Evolutionary conservation across 192 early-diverging fungal species (phyloP).

Genomic region (Umbelopsis isabellina): DNA sequence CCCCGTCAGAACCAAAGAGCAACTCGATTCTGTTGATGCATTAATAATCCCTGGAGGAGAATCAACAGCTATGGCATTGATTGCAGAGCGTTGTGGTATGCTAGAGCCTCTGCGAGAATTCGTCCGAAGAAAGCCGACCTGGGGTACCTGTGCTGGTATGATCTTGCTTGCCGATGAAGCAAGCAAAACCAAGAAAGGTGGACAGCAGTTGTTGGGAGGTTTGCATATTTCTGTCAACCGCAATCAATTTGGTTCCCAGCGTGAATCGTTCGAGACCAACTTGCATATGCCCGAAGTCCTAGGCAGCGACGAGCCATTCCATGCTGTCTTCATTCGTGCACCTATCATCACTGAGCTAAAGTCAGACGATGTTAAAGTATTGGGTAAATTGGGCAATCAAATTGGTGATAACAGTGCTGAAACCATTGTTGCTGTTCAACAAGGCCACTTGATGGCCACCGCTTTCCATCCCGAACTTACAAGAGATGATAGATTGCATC

Average conservation of each 20-base stretch:
- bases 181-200: constrained; percentile 78
- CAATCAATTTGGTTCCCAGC: constrained; percentile 94
- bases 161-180: constrained; percentile 85
- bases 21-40: constrained; percentile 79
- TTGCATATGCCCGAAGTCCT: constrained; percentile 58
- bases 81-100: constrained; percentile 86
- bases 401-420: constrained; percentile 56
- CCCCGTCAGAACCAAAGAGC: constrained; percentile 69
- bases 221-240: constrained; percentile 84
- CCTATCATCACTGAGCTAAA: constrained; percentile 81
- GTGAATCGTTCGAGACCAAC: constrained; percentile 84
- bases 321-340: constrained; percentile 92
- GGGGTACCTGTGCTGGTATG: constrained; percentile 98
- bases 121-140: constrained; percentile 75
- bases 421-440: constrained; percentile 87
- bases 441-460: constrained; percentile 85
- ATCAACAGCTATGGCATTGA: constrained; percentile 90
- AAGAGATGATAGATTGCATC: constrained; percentile 83
- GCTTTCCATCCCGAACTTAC: constrained; percentile 98
- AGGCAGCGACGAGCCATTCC: constrained; percentile 50
- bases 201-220: constrained; percentile 84
- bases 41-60: constrained; percentile 97
- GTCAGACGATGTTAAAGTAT: constrained; percentile 68
- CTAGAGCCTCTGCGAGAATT: constrained; percentile 79
- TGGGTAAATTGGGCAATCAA: constrained; percentile 67